Evolutionary conservation across 2,329 filamentous ascomycete genomes (phyloP).

Genomic region (Hypoxylon sp.): DNA sequence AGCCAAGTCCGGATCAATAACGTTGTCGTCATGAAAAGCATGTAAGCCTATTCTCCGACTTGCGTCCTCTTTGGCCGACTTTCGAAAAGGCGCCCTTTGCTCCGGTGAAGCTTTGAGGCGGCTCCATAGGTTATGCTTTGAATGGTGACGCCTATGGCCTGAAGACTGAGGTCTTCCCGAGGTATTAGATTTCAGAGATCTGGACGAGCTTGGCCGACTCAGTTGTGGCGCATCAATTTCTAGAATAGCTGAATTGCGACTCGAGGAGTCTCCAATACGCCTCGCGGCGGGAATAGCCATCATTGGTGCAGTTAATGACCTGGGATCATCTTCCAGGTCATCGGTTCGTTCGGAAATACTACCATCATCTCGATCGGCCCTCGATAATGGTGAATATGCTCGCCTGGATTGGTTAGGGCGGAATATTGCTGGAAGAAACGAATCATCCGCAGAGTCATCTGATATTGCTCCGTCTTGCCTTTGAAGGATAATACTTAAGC

Average conservation of each 20-base stretch:
- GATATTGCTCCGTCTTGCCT: slow-evolving; percentile 89
- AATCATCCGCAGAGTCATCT: slow-evolving; percentile 85
- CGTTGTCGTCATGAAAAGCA: slow-evolving; percentile 98
- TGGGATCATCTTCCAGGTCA: slow-evolving; percentile 60
- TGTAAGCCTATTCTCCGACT: slow-evolving; percentile 76
- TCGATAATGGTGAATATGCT: slow-evolving; percentile 52
- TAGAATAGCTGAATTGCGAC: slow-evolving; percentile 86
- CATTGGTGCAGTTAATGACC: slow-evolving; percentile 74
- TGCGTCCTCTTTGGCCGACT: slow-evolving; percentile 74
- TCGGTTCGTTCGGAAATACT: slow-evolving; percentile 59
- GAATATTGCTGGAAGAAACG: slow-evolving; percentile 74
- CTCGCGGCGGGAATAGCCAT: slow-evolving; percentile 77
- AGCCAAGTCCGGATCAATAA: slow-evolving; percentile 95
- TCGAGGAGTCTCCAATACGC: slow-evolving; percentile 78
- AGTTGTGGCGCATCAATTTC: slow-evolving; percentile 89
- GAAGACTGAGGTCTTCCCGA: slow-evolving; percentile 79
- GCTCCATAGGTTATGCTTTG: slow-evolving; percentile 85
- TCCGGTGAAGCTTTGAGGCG: slow-evolving; percentile 79
- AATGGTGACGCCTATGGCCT: slow-evolving; percentile 86
- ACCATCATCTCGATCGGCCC: slow-evolving; percentile 56
- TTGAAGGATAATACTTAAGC: slow-evolving; percentile 89
- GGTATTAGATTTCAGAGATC: slow-evolving; percentile 83
- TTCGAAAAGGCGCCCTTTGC: slow-evolving; percentile 89
- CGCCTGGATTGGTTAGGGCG: slow-evolving; percentile 65
- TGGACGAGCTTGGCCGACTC: slow-evolving; percentile 91